phyloP scores from a whole-genome alignment of 1,139 yeast species.

The Geotrichum australiense region DNA sequence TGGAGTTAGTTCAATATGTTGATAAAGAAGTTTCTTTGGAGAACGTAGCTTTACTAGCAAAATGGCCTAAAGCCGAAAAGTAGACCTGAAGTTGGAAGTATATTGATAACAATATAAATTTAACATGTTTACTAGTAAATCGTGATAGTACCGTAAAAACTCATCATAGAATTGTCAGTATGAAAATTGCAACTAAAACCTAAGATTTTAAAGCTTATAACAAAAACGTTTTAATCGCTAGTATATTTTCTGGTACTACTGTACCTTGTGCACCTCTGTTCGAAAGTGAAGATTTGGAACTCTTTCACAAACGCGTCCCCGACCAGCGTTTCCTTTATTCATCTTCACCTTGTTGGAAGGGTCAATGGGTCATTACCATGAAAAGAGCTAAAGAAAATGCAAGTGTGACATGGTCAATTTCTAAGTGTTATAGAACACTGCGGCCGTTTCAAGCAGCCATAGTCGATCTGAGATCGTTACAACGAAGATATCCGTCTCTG shows the following conservation, averaged over 20 bases:
- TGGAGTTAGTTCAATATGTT: constrained; percentile 54
- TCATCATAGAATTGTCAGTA: background rate
- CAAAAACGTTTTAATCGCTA: too few species aligned
- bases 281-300: too few species aligned
- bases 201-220: too few species aligned
- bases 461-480: constrained; percentile 4
- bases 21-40: constrained; percentile 55
- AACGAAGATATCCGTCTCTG: constrained; percentile 9
- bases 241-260: too few species aligned
- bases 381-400: too few species aligned
- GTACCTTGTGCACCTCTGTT: too few species aligned
- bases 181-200: background rate
- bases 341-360: too few species aligned
- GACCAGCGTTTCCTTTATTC: too few species aligned
- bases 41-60: constrained; percentile 52
- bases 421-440: constrained; percentile 14
- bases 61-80: constrained; percentile 3
- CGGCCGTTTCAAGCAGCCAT: constrained; percentile 13
- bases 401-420: constrained; percentile 8
- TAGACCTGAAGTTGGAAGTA: background rate
- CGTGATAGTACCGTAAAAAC: background rate
- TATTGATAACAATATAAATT: background rate
- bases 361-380: too few species aligned
- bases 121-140: background rate
- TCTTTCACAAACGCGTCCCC: too few species aligned